These are phyloP conservation scores for Colletotrichum brevisporum DNA, from an alignment of 2,329 filamentous ascomycete genomes.

Conservation along the genomic window DNA sequence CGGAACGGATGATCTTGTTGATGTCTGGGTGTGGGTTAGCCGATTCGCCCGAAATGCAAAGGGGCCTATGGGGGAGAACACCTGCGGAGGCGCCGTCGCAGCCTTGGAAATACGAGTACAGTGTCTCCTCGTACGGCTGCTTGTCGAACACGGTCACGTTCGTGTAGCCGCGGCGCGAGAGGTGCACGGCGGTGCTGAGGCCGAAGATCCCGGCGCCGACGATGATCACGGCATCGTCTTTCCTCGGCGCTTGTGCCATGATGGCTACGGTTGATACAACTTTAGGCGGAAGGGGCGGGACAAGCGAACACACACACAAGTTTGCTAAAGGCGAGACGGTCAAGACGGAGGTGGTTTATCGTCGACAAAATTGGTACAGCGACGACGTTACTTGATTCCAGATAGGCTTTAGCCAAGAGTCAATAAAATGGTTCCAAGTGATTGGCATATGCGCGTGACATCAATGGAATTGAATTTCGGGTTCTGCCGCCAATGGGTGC, in stretches of 20 bases:
- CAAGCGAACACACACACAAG: no score
- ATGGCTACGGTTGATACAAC: background rate
- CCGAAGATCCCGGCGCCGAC: no score
- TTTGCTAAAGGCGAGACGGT: no score
- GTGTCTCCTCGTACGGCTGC: constrained; percentile 56
- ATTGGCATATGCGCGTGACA: no score
- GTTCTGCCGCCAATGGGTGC: no score
- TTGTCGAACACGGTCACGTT: constrained; percentile 64
- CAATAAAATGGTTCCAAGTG: no score
- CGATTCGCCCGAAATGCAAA: background rate
- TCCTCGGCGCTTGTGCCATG: constrained; percentile 8
- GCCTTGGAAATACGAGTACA: constrained; percentile 57
- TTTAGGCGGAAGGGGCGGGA: background rate
- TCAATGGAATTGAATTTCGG: no score
- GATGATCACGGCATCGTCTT: constrained; percentile 45
- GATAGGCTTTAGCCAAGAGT: no score
- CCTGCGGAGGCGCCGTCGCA: constrained; percentile 60
- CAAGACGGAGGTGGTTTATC: no score
- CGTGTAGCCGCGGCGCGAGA: constrained; percentile 57
- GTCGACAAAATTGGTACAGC: no score
- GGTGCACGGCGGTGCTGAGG: constrained; percentile 47
- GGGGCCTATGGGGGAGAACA: background rate
- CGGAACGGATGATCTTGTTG: constrained; percentile 60
- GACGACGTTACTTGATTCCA: no score
- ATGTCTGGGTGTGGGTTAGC: constrained; percentile 48